Conservation (phyloP, 208 protist species). For the Trypanosoma rangeli region DNA sequence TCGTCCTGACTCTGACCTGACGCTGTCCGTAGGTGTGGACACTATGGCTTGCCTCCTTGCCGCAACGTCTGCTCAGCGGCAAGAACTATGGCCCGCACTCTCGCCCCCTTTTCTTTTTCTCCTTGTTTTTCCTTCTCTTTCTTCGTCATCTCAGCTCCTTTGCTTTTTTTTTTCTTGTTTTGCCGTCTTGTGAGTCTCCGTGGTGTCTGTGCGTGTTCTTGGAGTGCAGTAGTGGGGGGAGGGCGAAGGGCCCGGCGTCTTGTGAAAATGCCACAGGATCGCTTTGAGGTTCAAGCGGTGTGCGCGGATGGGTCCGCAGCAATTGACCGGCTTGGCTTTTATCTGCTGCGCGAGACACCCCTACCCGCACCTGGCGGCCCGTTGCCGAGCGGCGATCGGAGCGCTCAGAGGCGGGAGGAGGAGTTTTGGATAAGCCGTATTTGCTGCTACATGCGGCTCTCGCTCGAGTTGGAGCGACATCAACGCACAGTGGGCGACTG, state of each 20-base stretch:
- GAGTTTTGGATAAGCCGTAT: conserved; percentile 27
- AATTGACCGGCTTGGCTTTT: conserved; percentile 28
- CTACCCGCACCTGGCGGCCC: conserved; percentile 8
- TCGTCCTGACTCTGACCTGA: too few species aligned
- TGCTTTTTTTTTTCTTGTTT: neutral
- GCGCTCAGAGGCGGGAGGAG: conserved; percentile 13
- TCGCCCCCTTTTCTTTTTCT: neutral
- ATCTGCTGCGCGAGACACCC: conserved; percentile 8
- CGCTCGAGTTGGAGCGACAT: conserved; percentile 6
- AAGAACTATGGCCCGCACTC: too few species aligned
- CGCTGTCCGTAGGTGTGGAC: too few species aligned
- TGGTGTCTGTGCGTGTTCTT: neutral
- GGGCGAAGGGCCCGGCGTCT: neutral
- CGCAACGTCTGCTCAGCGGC: too few species aligned
- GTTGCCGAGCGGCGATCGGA: neutral
- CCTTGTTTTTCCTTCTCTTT: neutral
- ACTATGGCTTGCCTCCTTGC: too few species aligned
- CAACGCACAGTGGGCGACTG: neutral
- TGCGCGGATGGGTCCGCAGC: conserved; percentile 14
- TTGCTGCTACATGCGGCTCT: conserved; percentile 24
- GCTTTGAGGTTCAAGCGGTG: conserved; percentile 10
- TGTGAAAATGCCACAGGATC: neutral
- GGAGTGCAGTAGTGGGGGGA: too few species aligned
- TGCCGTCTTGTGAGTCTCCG: neutral
- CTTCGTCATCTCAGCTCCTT: neutral